Conservation (phyloP, 176 grass and related monocot genomes). For the Eleusine coracana region DNA sequence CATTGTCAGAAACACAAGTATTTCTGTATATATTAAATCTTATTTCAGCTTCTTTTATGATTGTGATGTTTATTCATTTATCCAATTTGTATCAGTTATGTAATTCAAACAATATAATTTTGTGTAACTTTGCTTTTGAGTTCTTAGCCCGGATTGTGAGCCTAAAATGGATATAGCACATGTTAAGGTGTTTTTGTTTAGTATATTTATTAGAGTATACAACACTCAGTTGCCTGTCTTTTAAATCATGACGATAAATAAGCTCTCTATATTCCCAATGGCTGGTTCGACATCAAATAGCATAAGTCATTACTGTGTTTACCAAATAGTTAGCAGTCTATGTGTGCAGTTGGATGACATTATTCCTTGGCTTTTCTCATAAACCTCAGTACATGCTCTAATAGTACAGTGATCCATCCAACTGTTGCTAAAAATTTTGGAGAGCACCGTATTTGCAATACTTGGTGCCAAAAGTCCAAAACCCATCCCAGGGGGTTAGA, state of each 20-base stretch:
- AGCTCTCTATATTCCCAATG: not conserved
- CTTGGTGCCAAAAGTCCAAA: not conserved
- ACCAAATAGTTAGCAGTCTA: not conserved
- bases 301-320: not conserved
- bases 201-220: not conserved
- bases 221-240: not conserved
- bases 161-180: not conserved
- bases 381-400: not conserved
- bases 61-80: not conserved
- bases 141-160: not conserved
- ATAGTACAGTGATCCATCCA: constrained; percentile 8
- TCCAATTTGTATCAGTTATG: not conserved
- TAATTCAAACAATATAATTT: constrained; percentile 15
- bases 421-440: not conserved
- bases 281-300: not conserved
- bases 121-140: constrained; percentile 14
- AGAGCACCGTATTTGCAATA: not conserved
- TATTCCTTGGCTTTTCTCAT: not conserved
- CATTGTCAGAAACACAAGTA: not conserved
- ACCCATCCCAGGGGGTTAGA: not conserved
- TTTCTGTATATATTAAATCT: constrained; percentile 13
- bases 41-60: constrained; percentile 16
- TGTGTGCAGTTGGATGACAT: not conserved
- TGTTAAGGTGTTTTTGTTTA: not conserved
- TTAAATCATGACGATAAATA: constrained; percentile 13